These are phyloP conservation scores for Phaeotremella skinneri DNA, from an alignment of 768 basidiomycete genomes.

Conservation along the genomic window DNA sequence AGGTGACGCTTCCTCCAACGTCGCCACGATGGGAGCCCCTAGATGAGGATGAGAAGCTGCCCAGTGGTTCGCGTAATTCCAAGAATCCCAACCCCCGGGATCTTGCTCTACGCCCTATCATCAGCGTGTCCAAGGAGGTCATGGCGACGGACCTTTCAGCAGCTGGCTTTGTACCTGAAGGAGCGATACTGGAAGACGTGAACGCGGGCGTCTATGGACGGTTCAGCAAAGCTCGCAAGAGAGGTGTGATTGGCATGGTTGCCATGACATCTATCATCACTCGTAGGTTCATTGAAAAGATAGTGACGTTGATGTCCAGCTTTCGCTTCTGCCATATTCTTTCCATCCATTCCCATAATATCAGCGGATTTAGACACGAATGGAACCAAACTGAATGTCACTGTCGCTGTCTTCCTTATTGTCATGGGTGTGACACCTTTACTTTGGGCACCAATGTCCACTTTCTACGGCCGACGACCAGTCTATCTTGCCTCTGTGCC, in stretches of 20 bases:
- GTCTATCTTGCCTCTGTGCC: slow-evolving; percentile 65
- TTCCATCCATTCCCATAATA: slow-evolving; percentile 72
- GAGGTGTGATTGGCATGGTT: neutral
- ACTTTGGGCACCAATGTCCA: slow-evolving; percentile 59
- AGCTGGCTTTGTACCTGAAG: slow-evolving; percentile 1
- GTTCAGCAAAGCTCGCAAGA: neutral
- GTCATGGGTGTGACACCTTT: slow-evolving; percentile 57
- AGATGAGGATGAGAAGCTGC: too few relatives aligned
- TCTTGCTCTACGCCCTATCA: neutral
- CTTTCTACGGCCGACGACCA: slow-evolving; percentile 64
- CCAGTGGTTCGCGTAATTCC: too few relatives aligned
- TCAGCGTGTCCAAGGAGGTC: neutral
- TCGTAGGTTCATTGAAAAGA: neutral
- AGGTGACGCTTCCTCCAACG: too few relatives aligned
- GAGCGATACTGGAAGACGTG: neutral
- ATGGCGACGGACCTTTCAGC: neutral
- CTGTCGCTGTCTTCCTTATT: slow-evolving; percentile 59
- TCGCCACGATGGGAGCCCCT: too few relatives aligned
- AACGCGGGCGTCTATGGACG: neutral
- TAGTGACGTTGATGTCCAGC: slow-evolving; percentile 53
- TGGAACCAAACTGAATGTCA: slow-evolving; percentile 61
- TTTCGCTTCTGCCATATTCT: slow-evolving; percentile 66
- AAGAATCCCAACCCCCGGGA: neutral
- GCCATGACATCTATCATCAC: slow-evolving; percentile 2
- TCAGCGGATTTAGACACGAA: slow-evolving; percentile 64